Conservation (phyloP, 2,329 filamentous ascomycete species). For the Claviceps sp. region DNA sequence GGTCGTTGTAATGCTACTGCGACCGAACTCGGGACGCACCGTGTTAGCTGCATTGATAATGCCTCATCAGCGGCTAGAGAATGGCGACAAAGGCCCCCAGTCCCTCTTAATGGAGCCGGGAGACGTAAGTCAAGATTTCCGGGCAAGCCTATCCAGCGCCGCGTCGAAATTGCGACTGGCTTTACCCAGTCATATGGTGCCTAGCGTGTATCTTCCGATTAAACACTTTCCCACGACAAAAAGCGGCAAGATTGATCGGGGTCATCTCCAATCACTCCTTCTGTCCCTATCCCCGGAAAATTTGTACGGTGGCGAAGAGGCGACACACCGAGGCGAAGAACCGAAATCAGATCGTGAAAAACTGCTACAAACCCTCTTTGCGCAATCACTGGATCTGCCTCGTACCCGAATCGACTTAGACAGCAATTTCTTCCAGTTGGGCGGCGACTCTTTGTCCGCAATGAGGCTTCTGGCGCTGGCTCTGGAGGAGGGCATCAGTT, state of each 20-base stretch:
- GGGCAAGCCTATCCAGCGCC: neutral
- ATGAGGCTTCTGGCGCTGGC: constrained; percentile 24
- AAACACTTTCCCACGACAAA: neutral
- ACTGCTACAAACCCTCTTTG: neutral
- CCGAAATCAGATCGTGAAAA: neutral
- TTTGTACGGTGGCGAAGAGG: neutral
- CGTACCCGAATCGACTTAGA: constrained; percentile 13
- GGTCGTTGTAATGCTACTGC: neutral
- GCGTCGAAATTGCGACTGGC: neutral
- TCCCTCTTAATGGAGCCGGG: neutral
- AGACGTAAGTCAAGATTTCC: neutral
- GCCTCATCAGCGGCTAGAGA: neutral
- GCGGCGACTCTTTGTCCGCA: constrained; percentile 31
- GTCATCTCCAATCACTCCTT: neutral
- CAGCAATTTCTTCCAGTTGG: constrained; percentile 27
- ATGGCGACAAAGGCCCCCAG: neutral
- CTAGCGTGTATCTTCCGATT: neutral
- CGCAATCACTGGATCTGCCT: constrained; percentile 13
- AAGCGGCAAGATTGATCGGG: neutral
- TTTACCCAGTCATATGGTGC: neutral
- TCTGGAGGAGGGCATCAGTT: neutral
- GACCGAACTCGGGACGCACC: too few species aligned
- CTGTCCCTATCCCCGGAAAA: neutral
- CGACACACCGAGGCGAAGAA: neutral
- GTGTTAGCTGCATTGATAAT: too few species aligned